Evolutionary conservation across 2,329 filamentous ascomycete species (phyloP), one percentile per base, ranked within the genome.

Genomic region (Botrytis pseudocinerea): DNA sequence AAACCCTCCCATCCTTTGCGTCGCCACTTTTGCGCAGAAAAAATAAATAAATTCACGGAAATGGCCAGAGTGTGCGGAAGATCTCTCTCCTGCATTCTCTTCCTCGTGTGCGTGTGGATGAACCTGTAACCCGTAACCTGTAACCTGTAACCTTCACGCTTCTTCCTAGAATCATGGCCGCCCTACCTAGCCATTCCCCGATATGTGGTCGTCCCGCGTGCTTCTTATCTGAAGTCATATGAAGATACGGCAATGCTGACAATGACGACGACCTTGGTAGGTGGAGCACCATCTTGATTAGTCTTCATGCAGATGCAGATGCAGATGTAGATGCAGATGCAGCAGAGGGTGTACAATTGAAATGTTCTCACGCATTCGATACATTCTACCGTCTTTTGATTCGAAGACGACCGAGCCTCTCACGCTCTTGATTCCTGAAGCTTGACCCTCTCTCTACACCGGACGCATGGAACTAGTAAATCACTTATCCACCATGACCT

Each of bases 391-490:
- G 63, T 22, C 44, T 51, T 18, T 35, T 66, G 63, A 66, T 66
- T 66, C 63, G 63, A 66, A 66, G 63, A n/a, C 32, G 25, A 38
- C 32, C 63, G 63, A 65, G 16, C 63, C 44, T 51, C 46, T 51
- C 44, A 51, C 20, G 44, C 63, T 65, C 44, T n/a, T n/a, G 12
- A 18, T 20, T 35, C 42, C 9, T 16, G 63, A 35, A 65, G 32
- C 3, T 38, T 40, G 63, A 51, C 63, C 44, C 46, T 66, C 63
- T 66, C 63, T n/a, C n/a, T 16, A 38, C 46, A 14, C 64, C 64
- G 28, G 64, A 40, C 44, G 63, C 63, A 66, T 66, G 63, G 32
- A 66, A 42, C 35, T 40, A 54, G 51, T 54, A 38, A 54, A n/a
- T 66, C n/a, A 12, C 38, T 38, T 54, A 54, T 54, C 64, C 64